A percentile compares a stretch with the other conserved stretches of the same genome.
These are phyloP conservation scores for Fusarium clavum DNA, from an alignment of 2,329 filamentous ascomycete genomes.

Conservation along the genomic window DNA sequence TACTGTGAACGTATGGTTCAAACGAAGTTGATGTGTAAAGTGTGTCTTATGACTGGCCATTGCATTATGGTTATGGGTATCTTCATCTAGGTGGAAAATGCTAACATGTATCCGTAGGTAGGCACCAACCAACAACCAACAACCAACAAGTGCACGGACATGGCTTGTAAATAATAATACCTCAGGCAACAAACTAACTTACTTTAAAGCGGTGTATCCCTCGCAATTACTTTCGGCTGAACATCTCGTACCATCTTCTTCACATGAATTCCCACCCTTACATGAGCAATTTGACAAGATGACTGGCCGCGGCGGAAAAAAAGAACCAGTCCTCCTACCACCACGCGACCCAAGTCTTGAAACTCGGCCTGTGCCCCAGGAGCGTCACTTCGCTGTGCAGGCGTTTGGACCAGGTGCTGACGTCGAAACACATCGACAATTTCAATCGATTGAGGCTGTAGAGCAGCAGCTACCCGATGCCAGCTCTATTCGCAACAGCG, in stretches of 20 bases:
- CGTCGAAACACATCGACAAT: background rate
- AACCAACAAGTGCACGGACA: no score
- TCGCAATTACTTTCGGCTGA: background rate
- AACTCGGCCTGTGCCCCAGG: slow-evolving; percentile 7
- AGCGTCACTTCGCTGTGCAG: slow-evolving; percentile 3
- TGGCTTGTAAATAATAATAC: no score
- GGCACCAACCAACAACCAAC: no score
- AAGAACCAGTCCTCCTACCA: slow-evolving; percentile 1
- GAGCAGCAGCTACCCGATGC: background rate
- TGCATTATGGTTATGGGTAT: no score
- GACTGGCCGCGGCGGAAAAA: slow-evolving; percentile 9
- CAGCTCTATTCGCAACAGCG: background rate
- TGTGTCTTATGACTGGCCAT: no score
- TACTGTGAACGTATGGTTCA: no score
- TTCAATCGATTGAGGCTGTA: background rate
- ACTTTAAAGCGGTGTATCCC: background rate
- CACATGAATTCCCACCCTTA: background rate
- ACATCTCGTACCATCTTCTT: background rate
- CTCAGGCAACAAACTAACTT: no score
- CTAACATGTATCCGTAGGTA: no score
- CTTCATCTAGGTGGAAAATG: no score
- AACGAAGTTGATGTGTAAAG: no score
- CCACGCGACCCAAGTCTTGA: slow-evolving; percentile 10
- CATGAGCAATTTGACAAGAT: background rate
- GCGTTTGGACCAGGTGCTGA: slow-evolving; percentile 12